Base-by-base conservation (phyloP, 2,329 filamentous ascomycete species). In the Ophiosphaerella herpotricha region DNA sequence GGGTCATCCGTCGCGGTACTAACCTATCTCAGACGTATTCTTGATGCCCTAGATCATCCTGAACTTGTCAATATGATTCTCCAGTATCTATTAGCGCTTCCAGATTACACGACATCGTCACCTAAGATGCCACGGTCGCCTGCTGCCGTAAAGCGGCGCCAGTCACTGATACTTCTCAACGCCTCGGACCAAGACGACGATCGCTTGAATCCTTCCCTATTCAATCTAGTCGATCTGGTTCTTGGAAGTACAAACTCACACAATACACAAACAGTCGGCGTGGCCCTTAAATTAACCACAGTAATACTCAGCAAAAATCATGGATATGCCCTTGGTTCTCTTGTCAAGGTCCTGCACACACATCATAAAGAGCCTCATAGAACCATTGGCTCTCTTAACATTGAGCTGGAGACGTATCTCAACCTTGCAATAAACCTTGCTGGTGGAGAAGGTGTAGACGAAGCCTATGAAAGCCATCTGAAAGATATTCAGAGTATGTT, bases 1-100 rank as follows among this genome's bases (percentile, higher is more conserved):
- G 94, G 94, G 46, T 99, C 94, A 6, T 96, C 94, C 0, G 91
- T 97, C 18, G 94, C 94, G 3, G 94, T 99, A 11, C 80, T 97
- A 55, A 97, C 92, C 2, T 97, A 99, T 71, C 80, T 99, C 32
- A 88, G 89, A 50, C 88, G 90, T 36, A 96, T 97, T 47, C 81
- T 99, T 5, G 92, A 97, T 70, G 89, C 90, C 0, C 80, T 99
- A 12, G 91, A 97, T 56, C 91, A 97, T 69, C 90, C 91, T 7
- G 92, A 97, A 66, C 88, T 99, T 78, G 90, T 97, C 51, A 90
- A 96, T 60, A 87, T 96, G 52, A 94, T 97, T 45, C 82, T 99
- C 5, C 89, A 92, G 59, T 99, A 97, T 70, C 82, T 99, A 1
- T 80, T 99, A 26, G 93, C 90, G 13, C 82, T 96, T 7, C 88